Conservation (phyloP, 2,329 filamentous ascomycete genomes). For the Arthrobotrys entomopaga region DNA sequence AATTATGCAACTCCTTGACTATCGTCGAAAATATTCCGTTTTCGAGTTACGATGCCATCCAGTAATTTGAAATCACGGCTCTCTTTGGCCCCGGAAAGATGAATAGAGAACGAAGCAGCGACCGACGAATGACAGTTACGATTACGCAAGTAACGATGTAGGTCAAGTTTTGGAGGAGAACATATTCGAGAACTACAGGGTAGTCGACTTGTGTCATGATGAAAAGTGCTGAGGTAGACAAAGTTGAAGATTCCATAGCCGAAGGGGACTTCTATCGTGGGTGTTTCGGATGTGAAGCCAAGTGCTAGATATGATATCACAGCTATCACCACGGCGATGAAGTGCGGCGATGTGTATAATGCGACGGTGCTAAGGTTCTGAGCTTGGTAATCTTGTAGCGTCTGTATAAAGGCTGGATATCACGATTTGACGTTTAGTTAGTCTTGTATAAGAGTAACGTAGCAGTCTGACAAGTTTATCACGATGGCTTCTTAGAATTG, state of each 20-base stretch:
- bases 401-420: constrained; percentile 11
- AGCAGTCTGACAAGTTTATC: too few species aligned
- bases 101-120: constrained; percentile 13
- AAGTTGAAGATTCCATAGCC: constrained; percentile 39
- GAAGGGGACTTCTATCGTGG: constrained; percentile 41
- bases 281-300: constrained; percentile 2
- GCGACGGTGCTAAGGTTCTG: constrained; percentile 28
- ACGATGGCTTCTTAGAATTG: constrained; percentile 15
- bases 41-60: constrained; percentile 38
- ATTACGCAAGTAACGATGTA: constrained; percentile 19
- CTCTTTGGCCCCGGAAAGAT: constrained; percentile 23
- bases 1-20: constrained; percentile 21
- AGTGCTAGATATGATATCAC: constrained; percentile 28
- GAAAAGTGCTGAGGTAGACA: constrained; percentile 26
- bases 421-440: neutral
- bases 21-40: constrained; percentile 43
- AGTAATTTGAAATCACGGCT: constrained; percentile 38
- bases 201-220: constrained; percentile 23
- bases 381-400: constrained; percentile 12
- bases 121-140: constrained; percentile 20
- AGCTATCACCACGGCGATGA: constrained; percentile 3
- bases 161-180: constrained; percentile 32
- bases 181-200: constrained; percentile 25
- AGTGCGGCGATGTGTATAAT: constrained; percentile 30
- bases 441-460: neutral